Percentiles rank a stretch among this genome's conserved stretches.
Conservation (phyloP, 176 grass and related monocot genomes). For the Eleusine coracana region DNA sequence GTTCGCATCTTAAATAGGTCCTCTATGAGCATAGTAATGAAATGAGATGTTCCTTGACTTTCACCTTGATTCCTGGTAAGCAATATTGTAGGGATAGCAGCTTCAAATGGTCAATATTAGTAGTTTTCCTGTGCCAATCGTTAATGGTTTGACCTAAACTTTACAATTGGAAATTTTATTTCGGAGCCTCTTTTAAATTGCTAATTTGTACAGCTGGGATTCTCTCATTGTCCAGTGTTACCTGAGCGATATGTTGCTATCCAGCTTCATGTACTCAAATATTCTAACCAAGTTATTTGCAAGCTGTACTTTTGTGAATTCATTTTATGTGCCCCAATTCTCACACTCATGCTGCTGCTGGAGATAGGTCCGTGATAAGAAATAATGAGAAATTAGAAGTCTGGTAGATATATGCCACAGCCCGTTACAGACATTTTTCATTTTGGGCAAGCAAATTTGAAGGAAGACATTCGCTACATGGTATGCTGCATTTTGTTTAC, state of each 20-base stretch:
- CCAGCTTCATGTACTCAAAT: not conserved
- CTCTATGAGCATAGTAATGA: not conserved
- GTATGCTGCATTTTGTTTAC: constrained; percentile 12
- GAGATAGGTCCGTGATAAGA: not conserved
- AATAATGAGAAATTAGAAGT: not conserved
- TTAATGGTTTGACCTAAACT: not conserved
- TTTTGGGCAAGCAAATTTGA: constrained; percentile 6
- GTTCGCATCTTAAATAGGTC: not conserved
- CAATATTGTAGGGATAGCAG: constrained; percentile 13
- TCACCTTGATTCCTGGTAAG: not conserved
- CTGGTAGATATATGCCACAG: not conserved
- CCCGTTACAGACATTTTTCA: not conserved
- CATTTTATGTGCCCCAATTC: not conserved
- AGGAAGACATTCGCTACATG: not conserved
- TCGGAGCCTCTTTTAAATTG: not conserved
- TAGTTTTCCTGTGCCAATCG: not conserved
- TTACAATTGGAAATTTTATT: not conserved
- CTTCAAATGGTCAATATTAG: constrained; percentile 6
- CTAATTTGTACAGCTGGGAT: constrained; percentile 2
- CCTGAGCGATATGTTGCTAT: not conserved
- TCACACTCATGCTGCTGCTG: not conserved
- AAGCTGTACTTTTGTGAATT: constrained; percentile 8
- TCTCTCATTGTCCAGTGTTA: constrained; percentile 5
- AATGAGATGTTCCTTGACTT: not conserved
- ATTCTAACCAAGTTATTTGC: not conserved